Evolutionary conservation across 2,329 filamentous ascomycete species (phyloP).

Genomic region (Xylariaceae sp.): DNA sequence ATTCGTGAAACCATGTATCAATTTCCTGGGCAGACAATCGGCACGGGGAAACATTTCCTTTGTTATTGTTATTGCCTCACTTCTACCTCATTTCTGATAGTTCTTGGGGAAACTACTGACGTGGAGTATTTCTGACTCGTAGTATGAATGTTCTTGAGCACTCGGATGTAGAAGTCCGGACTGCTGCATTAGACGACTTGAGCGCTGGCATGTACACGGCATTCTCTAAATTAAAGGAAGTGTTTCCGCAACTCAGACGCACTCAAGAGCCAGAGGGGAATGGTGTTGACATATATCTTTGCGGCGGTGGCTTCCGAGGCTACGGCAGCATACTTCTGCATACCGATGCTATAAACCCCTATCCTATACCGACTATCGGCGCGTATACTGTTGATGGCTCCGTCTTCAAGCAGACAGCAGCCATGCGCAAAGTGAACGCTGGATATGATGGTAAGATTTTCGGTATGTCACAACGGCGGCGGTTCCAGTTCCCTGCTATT

Average conservation of each 20-base stretch:
- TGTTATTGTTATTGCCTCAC: too few species aligned
- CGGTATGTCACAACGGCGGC: conserved; percentile 74
- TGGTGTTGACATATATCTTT: conserved; percentile 73
- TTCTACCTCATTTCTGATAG: too few species aligned
- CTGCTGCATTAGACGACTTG: conserved; percentile 52
- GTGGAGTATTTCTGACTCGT: too few species aligned
- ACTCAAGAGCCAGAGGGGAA: conserved; percentile 33
- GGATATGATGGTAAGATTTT: conserved; percentile 57
- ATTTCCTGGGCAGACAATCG: too few species aligned
- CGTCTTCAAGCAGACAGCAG: conserved; percentile 53
- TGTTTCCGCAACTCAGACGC: conserved; percentile 49
- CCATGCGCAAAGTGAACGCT: conserved; percentile 50
- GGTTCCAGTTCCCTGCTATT: conserved; percentile 79
- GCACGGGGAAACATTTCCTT: too few species aligned
- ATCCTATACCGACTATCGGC: conserved; percentile 79
- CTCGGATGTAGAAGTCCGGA: conserved; percentile 37
- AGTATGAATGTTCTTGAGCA: conserved; percentile 47
- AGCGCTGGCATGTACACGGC: conserved; percentile 54
- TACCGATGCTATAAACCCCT: conserved; percentile 66
- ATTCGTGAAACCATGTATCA: too few species aligned
- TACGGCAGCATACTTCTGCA: conserved; percentile 90
- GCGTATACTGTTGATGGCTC: conserved; percentile 64
- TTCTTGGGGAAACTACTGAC: too few species aligned
- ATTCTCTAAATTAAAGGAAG: conserved; percentile 49
- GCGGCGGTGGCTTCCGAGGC: conserved; percentile 83